phyloP scores from a whole-genome alignment of 192 early-diverging fungal species.

The Coemansia aciculifera region DNA sequence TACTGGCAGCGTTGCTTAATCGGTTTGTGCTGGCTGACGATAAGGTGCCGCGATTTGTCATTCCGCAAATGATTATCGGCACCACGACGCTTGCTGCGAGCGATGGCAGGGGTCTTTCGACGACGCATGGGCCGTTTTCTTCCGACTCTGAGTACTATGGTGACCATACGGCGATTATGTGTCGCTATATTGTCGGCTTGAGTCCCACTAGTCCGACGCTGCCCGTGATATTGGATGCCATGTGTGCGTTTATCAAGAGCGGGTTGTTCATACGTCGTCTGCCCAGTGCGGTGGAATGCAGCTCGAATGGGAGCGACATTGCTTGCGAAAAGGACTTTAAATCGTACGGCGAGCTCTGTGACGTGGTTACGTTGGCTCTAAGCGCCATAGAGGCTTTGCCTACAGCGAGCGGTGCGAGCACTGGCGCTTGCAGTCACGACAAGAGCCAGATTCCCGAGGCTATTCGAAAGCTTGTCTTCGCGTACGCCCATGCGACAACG shows the following conservation, averaged over 20 bases:
- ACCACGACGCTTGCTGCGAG: conserved; percentile 47
- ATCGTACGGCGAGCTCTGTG: conserved; percentile 20
- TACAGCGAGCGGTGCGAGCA: not conserved
- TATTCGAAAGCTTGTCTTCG: not conserved
- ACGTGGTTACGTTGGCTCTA: not conserved
- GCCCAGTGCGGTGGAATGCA: not conserved
- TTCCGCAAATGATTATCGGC: conserved; percentile 47
- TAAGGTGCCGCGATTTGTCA: conserved; percentile 31
- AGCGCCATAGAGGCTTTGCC: not conserved
- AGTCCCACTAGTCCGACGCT: conserved; percentile 24
- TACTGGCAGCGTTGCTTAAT: conserved; percentile 34
- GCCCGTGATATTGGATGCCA: conserved; percentile 15
- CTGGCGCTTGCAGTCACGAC: not conserved
- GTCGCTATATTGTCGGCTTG: conserved; percentile 37
- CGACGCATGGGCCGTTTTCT: conserved; percentile 48
- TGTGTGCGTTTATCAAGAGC: conserved; percentile 14
- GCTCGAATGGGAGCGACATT: not conserved
- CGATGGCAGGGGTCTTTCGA: conserved; percentile 39
- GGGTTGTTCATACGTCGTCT: not conserved
- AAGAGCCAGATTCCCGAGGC: not conserved
- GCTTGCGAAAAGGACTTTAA: conserved; percentile 4
- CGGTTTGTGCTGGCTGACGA: conserved; percentile 22
- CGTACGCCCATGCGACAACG: not conserved
- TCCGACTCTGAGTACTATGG: conserved; percentile 24
- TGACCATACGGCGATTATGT: conserved; percentile 38